Evolutionary conservation across 257 asterid species (phyloP).

Genomic region (Forsythia viridissima): DNA sequence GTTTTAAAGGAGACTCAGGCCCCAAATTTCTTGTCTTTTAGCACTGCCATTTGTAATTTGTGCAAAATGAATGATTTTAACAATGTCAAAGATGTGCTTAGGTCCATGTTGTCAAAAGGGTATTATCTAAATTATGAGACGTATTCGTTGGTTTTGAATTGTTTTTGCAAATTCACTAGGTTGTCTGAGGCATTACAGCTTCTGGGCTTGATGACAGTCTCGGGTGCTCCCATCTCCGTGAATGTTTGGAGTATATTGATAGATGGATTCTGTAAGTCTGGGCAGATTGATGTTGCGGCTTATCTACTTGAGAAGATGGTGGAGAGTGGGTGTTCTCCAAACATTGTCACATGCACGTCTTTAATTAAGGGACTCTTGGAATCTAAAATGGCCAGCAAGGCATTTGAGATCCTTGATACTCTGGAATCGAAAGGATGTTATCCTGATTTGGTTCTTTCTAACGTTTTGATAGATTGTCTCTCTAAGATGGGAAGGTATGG

Average conservation of each 20-base stretch:
- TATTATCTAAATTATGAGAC: conserved; percentile 62
- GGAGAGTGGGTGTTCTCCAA: conserved; percentile 59
- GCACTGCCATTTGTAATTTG: conserved; percentile 61
- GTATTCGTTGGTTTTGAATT: conserved; percentile 52
- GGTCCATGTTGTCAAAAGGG: conserved; percentile 48
- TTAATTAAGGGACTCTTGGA: conserved; percentile 66
- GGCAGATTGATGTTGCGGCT: conserved; percentile 56
- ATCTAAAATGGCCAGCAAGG: conserved; percentile 47
- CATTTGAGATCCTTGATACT: conserved; percentile 48
- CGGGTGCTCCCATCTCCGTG: conserved; percentile 55
- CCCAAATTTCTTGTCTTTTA: conserved; percentile 75
- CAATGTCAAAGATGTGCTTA: conserved; percentile 43
- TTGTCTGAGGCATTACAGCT: conserved; percentile 59
- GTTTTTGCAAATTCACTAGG: conserved; percentile 53
- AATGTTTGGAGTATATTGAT: conserved; percentile 60
- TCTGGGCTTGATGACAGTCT: conserved; percentile 56
- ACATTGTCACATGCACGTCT: conserved; percentile 64
- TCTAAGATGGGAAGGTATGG: conserved; percentile 68
- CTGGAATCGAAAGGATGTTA: conserved; percentile 57
- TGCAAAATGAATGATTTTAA: conserved; percentile 58
- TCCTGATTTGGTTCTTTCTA: conserved; percentile 72
- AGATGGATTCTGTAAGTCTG: conserved; percentile 33
- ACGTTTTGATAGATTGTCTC: conserved; percentile 67
- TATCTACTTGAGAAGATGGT: conserved; percentile 60
- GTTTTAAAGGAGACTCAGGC: conserved; percentile 42